These are phyloP conservation scores for Echinochloa phyllopogon DNA, from an alignment of 176 grass and related monocot species.

Conservation along the genomic window DNA sequence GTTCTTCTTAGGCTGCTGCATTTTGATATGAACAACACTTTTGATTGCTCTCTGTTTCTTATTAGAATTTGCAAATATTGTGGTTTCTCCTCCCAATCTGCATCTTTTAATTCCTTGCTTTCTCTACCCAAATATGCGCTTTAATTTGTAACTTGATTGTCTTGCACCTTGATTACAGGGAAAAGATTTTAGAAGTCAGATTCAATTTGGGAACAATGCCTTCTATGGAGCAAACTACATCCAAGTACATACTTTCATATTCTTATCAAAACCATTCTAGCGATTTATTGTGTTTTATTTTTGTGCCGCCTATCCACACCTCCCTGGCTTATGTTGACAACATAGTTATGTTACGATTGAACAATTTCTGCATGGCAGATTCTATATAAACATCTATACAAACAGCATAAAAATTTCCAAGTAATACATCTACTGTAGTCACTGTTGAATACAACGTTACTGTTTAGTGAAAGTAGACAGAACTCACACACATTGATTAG, in stretches of 20 bases:
- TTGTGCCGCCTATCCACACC: neutral
- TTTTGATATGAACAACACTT: neutral
- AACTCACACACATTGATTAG: too few species aligned
- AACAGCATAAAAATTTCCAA: neutral
- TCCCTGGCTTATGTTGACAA: neutral
- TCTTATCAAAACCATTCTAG: neutral
- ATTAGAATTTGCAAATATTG: conserved; percentile 9
- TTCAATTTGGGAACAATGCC: conserved; percentile 63
- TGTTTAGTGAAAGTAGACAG: neutral
- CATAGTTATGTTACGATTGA: neutral
- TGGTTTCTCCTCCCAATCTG: neutral
- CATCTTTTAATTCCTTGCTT: neutral
- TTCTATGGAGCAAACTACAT: conserved; percentile 87
- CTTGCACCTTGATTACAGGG: conserved; percentile 56
- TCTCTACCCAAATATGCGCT: conserved; percentile 1
- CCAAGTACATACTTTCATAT: conserved; percentile 56
- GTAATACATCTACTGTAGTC: neutral
- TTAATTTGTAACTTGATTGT: conserved; percentile 33
- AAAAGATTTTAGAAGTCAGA: conserved; percentile 65
- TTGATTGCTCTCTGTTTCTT: neutral
- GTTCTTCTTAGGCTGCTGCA: neutral
- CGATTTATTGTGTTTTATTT: neutral
- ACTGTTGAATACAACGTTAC: neutral
- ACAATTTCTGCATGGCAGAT: neutral
- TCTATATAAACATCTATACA: neutral